phyloP scores from a whole-genome alignment of 2,329 filamentous ascomycete genomes.

The Shiraia bambusicola region DNA sequence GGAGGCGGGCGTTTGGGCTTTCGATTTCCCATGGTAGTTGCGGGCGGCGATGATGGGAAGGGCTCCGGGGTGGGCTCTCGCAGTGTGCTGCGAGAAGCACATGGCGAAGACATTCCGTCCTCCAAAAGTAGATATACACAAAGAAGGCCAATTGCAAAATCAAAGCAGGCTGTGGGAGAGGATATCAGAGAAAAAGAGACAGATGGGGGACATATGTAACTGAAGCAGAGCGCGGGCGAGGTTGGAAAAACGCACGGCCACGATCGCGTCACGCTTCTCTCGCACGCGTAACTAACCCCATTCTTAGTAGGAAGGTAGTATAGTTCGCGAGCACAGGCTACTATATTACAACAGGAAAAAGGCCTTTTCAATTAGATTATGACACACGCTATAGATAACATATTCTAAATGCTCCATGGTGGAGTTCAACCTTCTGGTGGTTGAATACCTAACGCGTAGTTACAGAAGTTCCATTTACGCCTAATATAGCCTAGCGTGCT shows the following conservation, averaged over 20 bases:
- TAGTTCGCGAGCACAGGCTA: conserved; percentile 4
- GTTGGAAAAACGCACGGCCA: conserved; percentile 5
- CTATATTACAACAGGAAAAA: no score
- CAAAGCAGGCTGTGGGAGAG: conserved; percentile 4
- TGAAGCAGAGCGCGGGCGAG: conserved; percentile 4
- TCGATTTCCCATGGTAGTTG: conserved; percentile 27
- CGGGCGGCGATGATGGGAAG: conserved; percentile 43
- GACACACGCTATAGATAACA: no score
- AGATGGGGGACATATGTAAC: conserved; percentile 11
- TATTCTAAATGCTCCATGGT: no score
- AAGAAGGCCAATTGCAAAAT: conserved; percentile 6
- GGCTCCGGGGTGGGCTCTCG: conserved; percentile 39
- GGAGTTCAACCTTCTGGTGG: no score
- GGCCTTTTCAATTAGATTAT: no score
- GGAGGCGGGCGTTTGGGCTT: conserved; percentile 52
- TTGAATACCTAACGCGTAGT: neutral
- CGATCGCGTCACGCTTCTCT: conserved; percentile 12
- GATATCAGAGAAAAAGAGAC: conserved; percentile 4
- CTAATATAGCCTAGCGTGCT: conserved; percentile 3
- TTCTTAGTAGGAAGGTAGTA: neutral
- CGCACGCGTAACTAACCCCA: conserved; percentile 8
- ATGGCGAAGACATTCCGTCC: conserved; percentile 32
- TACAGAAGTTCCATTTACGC: conserved; percentile 3
- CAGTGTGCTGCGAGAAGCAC: conserved; percentile 22
- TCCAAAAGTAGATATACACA: conserved; percentile 8